Conservation (phyloP, 1,139 yeast species). For the Zygosaccharomyces sapae region DNA sequence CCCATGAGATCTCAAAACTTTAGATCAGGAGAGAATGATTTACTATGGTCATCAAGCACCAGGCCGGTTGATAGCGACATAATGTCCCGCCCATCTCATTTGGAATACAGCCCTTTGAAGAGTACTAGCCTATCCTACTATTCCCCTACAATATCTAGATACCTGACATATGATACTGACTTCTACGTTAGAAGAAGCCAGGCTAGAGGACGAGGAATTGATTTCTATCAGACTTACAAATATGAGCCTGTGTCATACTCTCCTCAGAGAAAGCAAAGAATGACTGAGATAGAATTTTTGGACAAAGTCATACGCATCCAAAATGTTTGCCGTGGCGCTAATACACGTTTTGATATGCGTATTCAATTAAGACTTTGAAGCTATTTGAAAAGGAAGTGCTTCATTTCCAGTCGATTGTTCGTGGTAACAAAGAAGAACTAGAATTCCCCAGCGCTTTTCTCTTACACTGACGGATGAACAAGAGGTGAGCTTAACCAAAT, state of each 20-base stretch:
- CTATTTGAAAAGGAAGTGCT: constrained; percentile 34
- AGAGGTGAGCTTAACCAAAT: constrained; percentile 2
- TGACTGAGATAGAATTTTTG: constrained; percentile 37
- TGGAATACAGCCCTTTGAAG: constrained; percentile 31
- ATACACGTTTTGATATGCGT: constrained; percentile 57
- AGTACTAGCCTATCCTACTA: constrained; percentile 31
- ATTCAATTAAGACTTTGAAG: constrained; percentile 44
- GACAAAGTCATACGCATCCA: constrained; percentile 46
- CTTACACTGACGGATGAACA: background rate
- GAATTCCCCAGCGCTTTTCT: constrained; percentile 4
- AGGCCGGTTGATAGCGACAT: constrained; percentile 5
- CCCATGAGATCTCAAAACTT: constrained; percentile 16
- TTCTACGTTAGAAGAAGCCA: constrained; percentile 32
- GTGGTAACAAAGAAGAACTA: constrained; percentile 33
- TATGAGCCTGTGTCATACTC: constrained; percentile 33
- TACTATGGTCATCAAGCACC: constrained; percentile 13
- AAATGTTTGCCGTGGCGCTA: constrained; percentile 62
- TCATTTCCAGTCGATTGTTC: constrained; percentile 36
- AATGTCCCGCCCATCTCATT: constrained; percentile 18
- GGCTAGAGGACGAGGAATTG: constrained; percentile 24
- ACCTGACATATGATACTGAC: constrained; percentile 30
- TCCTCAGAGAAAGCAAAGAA: constrained; percentile 33
- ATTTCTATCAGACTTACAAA: constrained; percentile 24
- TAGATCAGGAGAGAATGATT: constrained; percentile 7
- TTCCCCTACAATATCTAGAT: constrained; percentile 33